Conservation (phyloP, 1,284 basidiomycete species). For the Cutaneotrichosporon sp. region DNA sequence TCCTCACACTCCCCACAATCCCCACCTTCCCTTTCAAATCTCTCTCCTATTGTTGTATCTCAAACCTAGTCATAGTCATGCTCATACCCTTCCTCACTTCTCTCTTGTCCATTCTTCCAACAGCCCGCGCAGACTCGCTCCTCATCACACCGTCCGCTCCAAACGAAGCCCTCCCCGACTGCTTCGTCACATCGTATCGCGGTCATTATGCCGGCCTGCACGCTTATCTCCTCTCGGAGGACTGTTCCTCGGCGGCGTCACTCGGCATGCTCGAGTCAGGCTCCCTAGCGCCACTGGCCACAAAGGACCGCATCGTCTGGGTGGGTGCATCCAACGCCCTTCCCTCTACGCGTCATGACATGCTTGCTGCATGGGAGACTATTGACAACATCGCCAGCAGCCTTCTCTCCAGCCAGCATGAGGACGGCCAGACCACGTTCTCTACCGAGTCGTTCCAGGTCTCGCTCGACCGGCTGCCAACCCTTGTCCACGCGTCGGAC, state of each 20-base stretch:
- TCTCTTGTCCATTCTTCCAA: not conserved
- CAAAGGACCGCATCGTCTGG: slow-evolving; percentile 16
- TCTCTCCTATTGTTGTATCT: no score
- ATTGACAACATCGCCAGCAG: not conserved
- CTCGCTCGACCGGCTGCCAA: slow-evolving; percentile 10
- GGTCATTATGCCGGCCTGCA: slow-evolving; percentile 35
- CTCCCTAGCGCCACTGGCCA: slow-evolving; percentile 23
- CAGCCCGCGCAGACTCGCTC: not conserved
- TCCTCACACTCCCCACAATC: no score
- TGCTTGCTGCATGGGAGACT: not conserved
- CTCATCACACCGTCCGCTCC: slow-evolving; percentile 3
- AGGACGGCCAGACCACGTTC: not conserved
- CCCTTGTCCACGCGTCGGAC: slow-evolving; percentile 31
- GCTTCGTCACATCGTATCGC: slow-evolving; percentile 30
- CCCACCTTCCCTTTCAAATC: no score
- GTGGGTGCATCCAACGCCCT: slow-evolving; percentile 17
- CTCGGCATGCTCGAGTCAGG: slow-evolving; percentile 20
- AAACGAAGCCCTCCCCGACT: slow-evolving; percentile 16
- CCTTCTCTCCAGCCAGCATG: not conserved
- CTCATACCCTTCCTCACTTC: not conserved
- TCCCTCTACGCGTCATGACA: not conserved
- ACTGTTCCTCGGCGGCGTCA: slow-evolving; percentile 22
- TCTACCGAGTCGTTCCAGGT: not conserved
- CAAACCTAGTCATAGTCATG: not conserved
- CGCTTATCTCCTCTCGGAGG: slow-evolving; percentile 22